A percentile compares a stretch with the other conserved stretches of the same genome.
These are phyloP conservation scores for Talaromyces sp. DNA, from an alignment of 2,329 filamentous ascomycete species.

Conservation along the genomic window DNA sequence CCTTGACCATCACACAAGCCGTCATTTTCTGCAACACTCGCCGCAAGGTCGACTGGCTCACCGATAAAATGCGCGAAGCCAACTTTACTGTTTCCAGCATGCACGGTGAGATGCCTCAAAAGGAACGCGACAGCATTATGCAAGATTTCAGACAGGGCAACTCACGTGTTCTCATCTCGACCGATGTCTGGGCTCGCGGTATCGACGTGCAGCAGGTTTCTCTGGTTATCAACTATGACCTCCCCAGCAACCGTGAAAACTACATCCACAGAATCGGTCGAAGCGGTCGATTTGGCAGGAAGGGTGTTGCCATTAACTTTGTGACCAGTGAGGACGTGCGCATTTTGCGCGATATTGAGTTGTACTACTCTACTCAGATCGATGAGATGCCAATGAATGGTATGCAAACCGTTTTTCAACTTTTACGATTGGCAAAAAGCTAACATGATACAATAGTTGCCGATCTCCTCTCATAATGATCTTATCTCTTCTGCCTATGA, in stretches of 20 bases:
- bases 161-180: constrained; percentile 92
- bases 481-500: not conserved
- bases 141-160: constrained; percentile 97
- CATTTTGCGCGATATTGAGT: constrained; percentile 93
- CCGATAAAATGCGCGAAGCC: constrained; percentile 97
- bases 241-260: constrained; percentile 98
- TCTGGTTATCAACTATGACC: constrained; percentile 97
- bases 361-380: constrained; percentile 95
- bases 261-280: constrained; percentile 98
- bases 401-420: constrained; percentile 5
- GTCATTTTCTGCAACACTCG: constrained; percentile 99
- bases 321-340: constrained; percentile 97
- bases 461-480: constrained; percentile 19
- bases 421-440: not conserved
- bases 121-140: constrained; percentile 98
- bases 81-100: constrained; percentile 99
- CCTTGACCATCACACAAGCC: constrained; percentile 94
- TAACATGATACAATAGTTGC: constrained; percentile 15
- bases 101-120: constrained; percentile 99
- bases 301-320: constrained; percentile 99
- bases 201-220: constrained; percentile 99
- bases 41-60: constrained; percentile 98
- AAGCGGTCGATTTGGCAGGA: constrained; percentile 90
- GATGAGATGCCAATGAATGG: constrained; percentile 99
- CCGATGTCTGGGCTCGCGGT: constrained; percentile 95